Conservation (phyloP, 139 green algal genomes). For the Chlamydomonas applanata region DNA sequence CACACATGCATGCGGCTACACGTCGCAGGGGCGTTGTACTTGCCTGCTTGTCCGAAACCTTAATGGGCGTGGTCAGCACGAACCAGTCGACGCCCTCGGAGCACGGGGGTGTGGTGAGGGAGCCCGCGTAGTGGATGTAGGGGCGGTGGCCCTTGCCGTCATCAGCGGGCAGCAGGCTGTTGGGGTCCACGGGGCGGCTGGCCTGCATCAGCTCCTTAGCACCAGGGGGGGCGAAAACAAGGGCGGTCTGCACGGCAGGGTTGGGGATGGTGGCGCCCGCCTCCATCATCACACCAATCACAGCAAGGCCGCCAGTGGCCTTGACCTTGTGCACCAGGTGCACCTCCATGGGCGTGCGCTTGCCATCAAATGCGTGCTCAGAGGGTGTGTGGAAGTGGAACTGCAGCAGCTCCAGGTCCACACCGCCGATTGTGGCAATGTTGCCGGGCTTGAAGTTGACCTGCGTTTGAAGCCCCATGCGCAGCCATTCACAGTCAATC, state of each 20-base stretch:
- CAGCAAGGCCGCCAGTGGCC: slow-evolving; percentile 43
- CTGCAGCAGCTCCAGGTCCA: slow-evolving; percentile 73
- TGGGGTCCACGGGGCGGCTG: slow-evolving; percentile 36
- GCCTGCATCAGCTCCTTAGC: slow-evolving; percentile 14
- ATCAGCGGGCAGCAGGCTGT: slow-evolving; percentile 48
- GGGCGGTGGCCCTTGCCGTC: slow-evolving; percentile 19
- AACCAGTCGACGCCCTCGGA: slow-evolving; percentile 80
- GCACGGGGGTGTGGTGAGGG: slow-evolving; percentile 86
- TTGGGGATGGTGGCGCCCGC: slow-evolving; percentile 30
- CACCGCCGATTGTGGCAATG: slow-evolving; percentile 27
- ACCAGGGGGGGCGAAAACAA: slow-evolving; percentile 19
- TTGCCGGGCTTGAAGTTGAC: slow-evolving; percentile 56
- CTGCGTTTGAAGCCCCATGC: slow-evolving; percentile 13
- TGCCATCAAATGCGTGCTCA: slow-evolving; percentile 73
- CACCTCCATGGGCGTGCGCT: slow-evolving; percentile 66
- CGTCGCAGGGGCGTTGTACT: no score
- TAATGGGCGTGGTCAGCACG: slow-evolving; percentile 57
- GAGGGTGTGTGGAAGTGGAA: slow-evolving; percentile 82
- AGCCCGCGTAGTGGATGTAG: slow-evolving; percentile 77
- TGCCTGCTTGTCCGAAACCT: slow-evolving; percentile 48
- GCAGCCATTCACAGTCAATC: not conserved
- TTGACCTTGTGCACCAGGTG: slow-evolving; percentile 58
- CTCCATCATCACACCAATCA: slow-evolving; percentile 55
- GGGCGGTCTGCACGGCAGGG: slow-evolving; percentile 36
- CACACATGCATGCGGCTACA: no score